Evolutionary conservation across 2,329 filamentous ascomycete species (phyloP).

Genomic region (Alternaria solani): DNA sequence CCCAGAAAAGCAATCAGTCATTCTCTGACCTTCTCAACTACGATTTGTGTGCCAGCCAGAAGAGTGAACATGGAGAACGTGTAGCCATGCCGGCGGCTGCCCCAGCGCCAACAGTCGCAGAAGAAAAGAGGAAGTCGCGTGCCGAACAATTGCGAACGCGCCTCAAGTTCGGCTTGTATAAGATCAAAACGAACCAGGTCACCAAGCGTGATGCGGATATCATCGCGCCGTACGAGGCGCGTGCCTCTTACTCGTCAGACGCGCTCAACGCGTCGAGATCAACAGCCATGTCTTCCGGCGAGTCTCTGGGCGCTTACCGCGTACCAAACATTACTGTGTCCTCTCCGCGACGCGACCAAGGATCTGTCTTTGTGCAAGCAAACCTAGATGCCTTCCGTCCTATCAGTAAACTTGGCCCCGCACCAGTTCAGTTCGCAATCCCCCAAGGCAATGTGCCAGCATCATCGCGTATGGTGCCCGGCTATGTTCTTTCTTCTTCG

Average conservation of each 20-base stretch:
- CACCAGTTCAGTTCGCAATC: conserved; percentile 50
- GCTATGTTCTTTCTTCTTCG: conserved; percentile 39
- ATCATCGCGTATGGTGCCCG: conserved; percentile 49
- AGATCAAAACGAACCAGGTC: conserved; percentile 76
- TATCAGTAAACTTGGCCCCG: conserved; percentile 44
- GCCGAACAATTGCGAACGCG: conserved; percentile 72
- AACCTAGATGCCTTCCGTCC: conserved; percentile 44
- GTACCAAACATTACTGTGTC: conserved; percentile 44
- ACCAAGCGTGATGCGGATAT: conserved; percentile 70
- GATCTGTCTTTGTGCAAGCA: conserved; percentile 39
- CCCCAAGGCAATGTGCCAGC: conserved; percentile 38
- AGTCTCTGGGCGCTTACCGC: conserved; percentile 17
- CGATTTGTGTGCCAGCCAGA: conserved; percentile 54
- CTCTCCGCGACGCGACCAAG: conserved; percentile 30
- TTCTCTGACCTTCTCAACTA: conserved; percentile 61
- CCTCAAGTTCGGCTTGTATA: conserved; percentile 77
- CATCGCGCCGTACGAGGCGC: conserved; percentile 41
- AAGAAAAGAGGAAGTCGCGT: conserved; percentile 56
- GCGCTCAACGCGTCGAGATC: conserved; percentile 29
- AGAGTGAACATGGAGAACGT: conserved; percentile 32
- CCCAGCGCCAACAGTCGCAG: conserved; percentile 16
- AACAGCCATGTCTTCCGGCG: conserved; percentile 28
- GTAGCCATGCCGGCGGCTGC: conserved; percentile 13
- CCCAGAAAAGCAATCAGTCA: conserved; percentile 50
- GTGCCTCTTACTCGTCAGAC: conserved; percentile 27